Evolutionary conservation across 495 filamentous ascomycete genomes (phyloP).

Genomic region (Neurospora sp.): DNA sequence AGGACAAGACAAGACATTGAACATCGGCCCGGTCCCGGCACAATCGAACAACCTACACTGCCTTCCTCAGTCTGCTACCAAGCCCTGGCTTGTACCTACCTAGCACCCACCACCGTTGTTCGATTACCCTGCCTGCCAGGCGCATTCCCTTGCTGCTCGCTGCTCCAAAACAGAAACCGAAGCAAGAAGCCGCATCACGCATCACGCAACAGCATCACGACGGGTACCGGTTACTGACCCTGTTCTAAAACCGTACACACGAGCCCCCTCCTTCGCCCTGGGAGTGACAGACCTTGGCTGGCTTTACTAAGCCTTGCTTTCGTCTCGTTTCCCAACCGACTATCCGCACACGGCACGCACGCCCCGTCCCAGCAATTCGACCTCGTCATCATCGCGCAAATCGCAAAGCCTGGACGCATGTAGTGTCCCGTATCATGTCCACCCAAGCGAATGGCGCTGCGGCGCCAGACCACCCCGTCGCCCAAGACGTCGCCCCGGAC

Average conservation of each 20-base stretch:
- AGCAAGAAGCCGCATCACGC: neutral
- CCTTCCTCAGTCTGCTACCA: neutral
- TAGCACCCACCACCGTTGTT: neutral
- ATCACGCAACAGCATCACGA: neutral
- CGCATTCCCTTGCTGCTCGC: neutral
- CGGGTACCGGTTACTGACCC: neutral
- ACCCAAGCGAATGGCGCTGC: conserved; percentile 30
- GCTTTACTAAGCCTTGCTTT: neutral
- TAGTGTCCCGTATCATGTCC: conserved; percentile 28
- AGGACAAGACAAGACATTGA: neutral
- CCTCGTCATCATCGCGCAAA: conserved; percentile 10
- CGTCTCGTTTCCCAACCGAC: neutral
- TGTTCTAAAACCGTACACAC: too few relatives aligned
- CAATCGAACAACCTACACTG: neutral
- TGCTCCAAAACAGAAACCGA: neutral
- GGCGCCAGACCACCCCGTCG: conserved; percentile 20
- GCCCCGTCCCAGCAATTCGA: conserved; percentile 5
- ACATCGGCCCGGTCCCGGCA: neutral
- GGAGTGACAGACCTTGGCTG: neutral
- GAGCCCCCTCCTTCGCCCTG: neutral
- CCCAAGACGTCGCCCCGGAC: neutral
- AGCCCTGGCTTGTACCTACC: neutral
- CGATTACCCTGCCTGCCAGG: neutral
- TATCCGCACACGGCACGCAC: neutral
- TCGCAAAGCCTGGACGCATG: conserved; percentile 23